phyloP scores from a whole-genome alignment of 2,329 filamentous ascomycete genomes.

The Coleophoma crateriformis region DNA sequence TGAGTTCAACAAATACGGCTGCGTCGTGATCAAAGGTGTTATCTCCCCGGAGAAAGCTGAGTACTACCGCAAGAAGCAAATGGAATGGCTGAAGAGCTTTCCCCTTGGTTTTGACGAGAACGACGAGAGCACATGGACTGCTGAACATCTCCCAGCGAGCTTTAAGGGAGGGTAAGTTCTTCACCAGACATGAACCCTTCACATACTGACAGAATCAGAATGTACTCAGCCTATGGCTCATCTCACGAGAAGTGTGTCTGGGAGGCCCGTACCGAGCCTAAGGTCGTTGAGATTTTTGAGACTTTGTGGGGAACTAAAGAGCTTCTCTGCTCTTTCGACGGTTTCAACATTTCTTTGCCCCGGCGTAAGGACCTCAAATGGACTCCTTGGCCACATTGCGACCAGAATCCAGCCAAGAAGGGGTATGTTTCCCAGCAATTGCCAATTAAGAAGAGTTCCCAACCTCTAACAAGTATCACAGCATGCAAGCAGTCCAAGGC shows the following conservation, averaged over 20 bases:
- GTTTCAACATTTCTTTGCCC: slow-evolving; percentile 34
- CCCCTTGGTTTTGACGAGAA: slow-evolving; percentile 29
- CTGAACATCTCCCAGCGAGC: slow-evolving; percentile 27
- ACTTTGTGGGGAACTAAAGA: slow-evolving; percentile 34
- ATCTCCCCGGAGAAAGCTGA: slow-evolving; percentile 31
- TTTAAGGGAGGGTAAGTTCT: slow-evolving; percentile 7
- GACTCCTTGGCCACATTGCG: slow-evolving; percentile 34
- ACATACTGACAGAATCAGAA: slow-evolving; percentile 24
- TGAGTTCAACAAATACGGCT: slow-evolving; percentile 27
- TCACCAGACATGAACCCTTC: slow-evolving; percentile 10
- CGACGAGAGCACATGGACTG: slow-evolving; percentile 27
- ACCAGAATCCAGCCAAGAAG: slow-evolving; percentile 30
- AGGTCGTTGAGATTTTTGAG: slow-evolving; percentile 31
- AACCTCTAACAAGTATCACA: neutral
- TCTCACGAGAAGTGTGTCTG: slow-evolving; percentile 35
- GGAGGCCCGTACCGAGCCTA: slow-evolving; percentile 31
- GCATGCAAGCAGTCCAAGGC: slow-evolving; percentile 36
- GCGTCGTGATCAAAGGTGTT: slow-evolving; percentile 36
- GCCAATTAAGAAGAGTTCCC: neutral
- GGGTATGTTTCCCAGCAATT: slow-evolving; percentile 18
- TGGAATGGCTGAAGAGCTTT: slow-evolving; percentile 15
- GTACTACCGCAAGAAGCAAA: slow-evolving; percentile 14
- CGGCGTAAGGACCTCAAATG: slow-evolving; percentile 11
- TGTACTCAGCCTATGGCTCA: slow-evolving; percentile 31
- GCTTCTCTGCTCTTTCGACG: slow-evolving; percentile 39